Evolutionary conservation across 345 rosid species (phyloP), one percentile per base, ranked within the genome.

Genomic region (Citrus hindsii): DNA sequence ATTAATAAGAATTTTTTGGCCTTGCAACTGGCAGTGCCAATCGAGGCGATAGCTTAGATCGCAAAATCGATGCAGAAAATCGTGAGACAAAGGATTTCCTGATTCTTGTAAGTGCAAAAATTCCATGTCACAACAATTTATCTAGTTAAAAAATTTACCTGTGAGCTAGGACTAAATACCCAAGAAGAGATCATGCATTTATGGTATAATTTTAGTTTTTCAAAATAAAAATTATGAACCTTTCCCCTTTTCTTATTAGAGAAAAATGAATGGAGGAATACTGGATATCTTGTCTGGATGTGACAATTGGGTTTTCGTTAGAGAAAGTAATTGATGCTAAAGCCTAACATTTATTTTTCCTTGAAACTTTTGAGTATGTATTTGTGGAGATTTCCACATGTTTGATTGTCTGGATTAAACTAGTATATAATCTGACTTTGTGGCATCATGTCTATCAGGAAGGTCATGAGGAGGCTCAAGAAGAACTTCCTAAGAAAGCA

Each of bases 11-110:
- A 74, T 70, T 75, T 61, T 74, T 22, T 79, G 40, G 53, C 71
- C 74, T 78, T 84, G 77, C 66, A 79, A 80, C 73, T 84, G 82
- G 82, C 93, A 96, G 99, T 85, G 85, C 97, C 76, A 96, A 94
- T 81, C 92, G 95, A 61, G 99, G 98, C 62, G 98, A 96, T 87
- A 96, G 99, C 88, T 83, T 96, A 77, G 98, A 94, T 83, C 93
- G 94, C 69, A 90, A 86, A 71, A 92, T 96, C 48, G 92, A 91
- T 42, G 90, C 87, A 55, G 99, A 96, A 85, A 90, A 90, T 81
- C 83, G 74, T 38, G 9, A 75, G 32, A 93, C 88, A 55, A 90
- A 88, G 80, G 98, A 96, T 86, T 92, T 96, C 87, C 70, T 94
- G 78, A 92, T 94, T 82, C 95, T 96, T 79, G 98, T 92, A 89